Percentiles rank a stretch among this genome's conserved stretches.
These are phyloP conservation scores for Aureobasidium leucospermi DNA, from an alignment of 2,329 filamentous ascomycete genomes.

Conservation along the genomic window DNA sequence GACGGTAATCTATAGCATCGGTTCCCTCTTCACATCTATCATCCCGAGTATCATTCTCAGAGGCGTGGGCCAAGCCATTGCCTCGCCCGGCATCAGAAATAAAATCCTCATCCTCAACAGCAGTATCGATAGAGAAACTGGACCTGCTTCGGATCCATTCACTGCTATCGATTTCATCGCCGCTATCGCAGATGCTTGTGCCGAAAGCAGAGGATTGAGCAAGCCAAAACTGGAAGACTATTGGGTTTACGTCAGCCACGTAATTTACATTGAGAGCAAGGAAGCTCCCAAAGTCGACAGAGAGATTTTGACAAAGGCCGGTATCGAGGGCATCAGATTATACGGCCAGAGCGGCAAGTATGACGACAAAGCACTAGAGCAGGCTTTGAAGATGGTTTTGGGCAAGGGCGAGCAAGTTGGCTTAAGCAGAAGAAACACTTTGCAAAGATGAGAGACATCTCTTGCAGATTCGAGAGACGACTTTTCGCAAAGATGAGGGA, in stretches of 20 bases:
- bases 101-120: constrained; percentile 85
- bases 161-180: constrained; percentile 73
- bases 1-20: constrained; percentile 82
- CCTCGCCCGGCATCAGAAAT: constrained; percentile 46
- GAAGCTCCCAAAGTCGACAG: constrained; percentile 65
- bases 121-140: constrained; percentile 77
- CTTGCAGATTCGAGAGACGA: constrained; percentile 41
- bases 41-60: constrained; percentile 74
- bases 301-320: constrained; percentile 53
- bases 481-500: constrained; percentile 37
- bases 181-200: constrained; percentile 68
- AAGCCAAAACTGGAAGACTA: constrained; percentile 40
- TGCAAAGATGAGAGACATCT: constrained; percentile 23
- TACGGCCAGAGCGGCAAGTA: constrained; percentile 63
- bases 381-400: constrained; percentile 70
- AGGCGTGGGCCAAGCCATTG: constrained; percentile 60
- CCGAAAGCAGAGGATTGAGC: constrained; percentile 51
- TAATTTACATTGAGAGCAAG: constrained; percentile 69
- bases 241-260: constrained; percentile 68
- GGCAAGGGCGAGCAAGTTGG: constrained; percentile 55
- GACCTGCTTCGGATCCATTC: constrained; percentile 57
- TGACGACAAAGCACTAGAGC: constrained; percentile 65
- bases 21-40: constrained; percentile 86
- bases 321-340: constrained; percentile 69
- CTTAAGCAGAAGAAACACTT: constrained; percentile 52